phyloP scores from a whole-genome alignment of 768 basidiomycete genomes.

The Cystofilobasidium ferigula region DNA sequence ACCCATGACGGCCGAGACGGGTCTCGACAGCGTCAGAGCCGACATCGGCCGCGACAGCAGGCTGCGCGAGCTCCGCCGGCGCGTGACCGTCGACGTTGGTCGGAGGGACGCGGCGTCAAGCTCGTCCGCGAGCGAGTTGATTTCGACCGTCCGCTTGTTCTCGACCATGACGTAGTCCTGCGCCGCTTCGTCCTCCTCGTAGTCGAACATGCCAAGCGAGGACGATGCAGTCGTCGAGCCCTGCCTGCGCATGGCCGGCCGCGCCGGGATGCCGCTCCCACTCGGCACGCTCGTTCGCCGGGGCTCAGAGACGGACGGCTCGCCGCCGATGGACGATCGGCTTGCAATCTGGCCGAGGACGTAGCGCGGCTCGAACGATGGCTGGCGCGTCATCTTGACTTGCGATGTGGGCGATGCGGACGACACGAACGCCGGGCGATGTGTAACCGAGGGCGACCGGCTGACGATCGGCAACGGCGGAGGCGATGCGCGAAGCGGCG shows the following conservation, averaged over 20 bases:
- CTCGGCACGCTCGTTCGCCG: not conserved
- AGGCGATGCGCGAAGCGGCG: constrained; percentile 14
- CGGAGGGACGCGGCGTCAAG: constrained; percentile 39
- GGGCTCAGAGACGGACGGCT: constrained; percentile 24
- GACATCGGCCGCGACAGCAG: constrained; percentile 35
- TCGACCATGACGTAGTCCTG: constrained; percentile 87
- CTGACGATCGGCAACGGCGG: constrained; percentile 10
- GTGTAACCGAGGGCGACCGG: constrained; percentile 5
- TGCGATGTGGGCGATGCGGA: too few species aligned
- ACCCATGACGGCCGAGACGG: not conserved
- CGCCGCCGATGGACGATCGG: constrained; percentile 25
- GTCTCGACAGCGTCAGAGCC: constrained; percentile 30
- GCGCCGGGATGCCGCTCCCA: not conserved
- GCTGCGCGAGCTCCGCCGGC: constrained; percentile 37
- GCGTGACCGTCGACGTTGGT: constrained; percentile 31
- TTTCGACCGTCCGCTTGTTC: constrained; percentile 82
- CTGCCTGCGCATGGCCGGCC: constrained; percentile 7
- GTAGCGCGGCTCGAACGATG: constrained; percentile 29
- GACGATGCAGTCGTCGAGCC: constrained; percentile 8
- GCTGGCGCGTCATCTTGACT: constrained; percentile 9
- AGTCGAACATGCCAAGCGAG: constrained; percentile 12
- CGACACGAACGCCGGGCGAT: not conserved
- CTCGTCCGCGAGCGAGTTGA: constrained; percentile 74
- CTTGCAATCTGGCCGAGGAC: constrained; percentile 28
- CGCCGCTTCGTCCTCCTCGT: constrained; percentile 44